Conservation (phyloP, 176 grass and related monocot genomes). For the Olyra latifolia region DNA sequence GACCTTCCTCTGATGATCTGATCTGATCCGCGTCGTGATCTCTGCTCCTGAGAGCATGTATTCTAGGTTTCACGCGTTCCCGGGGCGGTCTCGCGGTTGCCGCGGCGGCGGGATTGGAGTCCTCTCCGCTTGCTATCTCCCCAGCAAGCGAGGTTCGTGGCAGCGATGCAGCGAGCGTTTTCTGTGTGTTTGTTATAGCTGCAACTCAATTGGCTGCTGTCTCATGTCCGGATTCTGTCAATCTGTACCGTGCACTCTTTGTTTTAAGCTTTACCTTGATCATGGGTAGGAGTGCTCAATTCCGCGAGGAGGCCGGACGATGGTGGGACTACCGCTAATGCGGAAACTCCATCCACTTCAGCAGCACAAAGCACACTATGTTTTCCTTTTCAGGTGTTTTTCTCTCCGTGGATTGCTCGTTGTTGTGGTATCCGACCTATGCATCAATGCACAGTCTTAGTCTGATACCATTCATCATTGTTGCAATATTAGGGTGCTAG, state of each 20-base stretch:
- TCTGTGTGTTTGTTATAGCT: neutral
- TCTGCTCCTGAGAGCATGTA: neutral
- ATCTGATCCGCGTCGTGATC: constrained; percentile 5
- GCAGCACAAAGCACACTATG: neutral
- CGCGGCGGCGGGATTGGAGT: neutral
- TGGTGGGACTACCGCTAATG: neutral
- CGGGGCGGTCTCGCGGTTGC: neutral
- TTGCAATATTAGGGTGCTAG: neutral
- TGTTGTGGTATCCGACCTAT: neutral
- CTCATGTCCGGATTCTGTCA: neutral
- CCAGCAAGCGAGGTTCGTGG: constrained; percentile 34
- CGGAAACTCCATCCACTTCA: neutral
- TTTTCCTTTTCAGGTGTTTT: constrained; percentile 27
- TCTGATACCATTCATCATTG: neutral
- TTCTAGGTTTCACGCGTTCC: constrained; percentile 32
- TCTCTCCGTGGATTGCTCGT: neutral
- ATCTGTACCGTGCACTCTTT: neutral
- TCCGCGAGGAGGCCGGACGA: constrained; percentile 12
- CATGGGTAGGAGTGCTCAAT: constrained; percentile 31
- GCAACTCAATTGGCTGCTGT: neutral
- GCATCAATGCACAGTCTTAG: neutral
- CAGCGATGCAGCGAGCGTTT: neutral
- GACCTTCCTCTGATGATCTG: neutral
- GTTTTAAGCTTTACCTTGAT: neutral
- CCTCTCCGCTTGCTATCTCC: neutral